Conservation (phyloP, 2,329 filamentous ascomycete species). For the Sporothrix pseudoabietina region DNA sequence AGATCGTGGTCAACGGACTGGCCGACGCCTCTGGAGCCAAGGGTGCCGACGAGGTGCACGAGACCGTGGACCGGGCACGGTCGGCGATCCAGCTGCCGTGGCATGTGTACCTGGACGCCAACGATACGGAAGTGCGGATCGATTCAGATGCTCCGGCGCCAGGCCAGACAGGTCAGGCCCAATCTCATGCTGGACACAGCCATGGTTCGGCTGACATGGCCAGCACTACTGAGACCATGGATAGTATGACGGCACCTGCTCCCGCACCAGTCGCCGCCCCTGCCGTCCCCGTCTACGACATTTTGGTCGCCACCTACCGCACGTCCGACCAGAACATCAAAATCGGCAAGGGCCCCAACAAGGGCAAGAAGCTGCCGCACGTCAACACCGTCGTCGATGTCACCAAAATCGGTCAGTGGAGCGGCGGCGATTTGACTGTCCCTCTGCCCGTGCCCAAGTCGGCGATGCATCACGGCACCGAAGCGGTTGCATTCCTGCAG, state of each 20-base stretch:
- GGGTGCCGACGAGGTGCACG: constrained; percentile 36
- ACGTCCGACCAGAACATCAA: constrained; percentile 39
- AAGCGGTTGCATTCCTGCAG: constrained; percentile 29
- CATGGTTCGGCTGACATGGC: no score
- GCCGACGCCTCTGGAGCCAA: constrained; percentile 38
- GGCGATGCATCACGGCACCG: constrained; percentile 30
- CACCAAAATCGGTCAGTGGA: constrained; percentile 44
- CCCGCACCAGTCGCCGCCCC: no score
- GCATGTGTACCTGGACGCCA: constrained; percentile 39
- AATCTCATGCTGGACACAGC: no score
- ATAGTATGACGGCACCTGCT: no score
- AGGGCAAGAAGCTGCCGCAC: constrained; percentile 43
- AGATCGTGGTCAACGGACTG: constrained; percentile 40
- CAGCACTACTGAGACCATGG: no score
- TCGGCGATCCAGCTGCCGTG: constrained; percentile 27
- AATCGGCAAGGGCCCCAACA: constrained; percentile 42
- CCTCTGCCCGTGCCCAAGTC: constrained; percentile 36
- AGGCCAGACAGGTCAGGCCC: not conserved
- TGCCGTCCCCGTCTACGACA: constrained; percentile 23
- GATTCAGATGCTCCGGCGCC: constrained; percentile 31
- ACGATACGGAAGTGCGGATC: constrained; percentile 37
- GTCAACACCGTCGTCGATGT: constrained; percentile 41
- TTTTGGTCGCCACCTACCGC: constrained; percentile 36
- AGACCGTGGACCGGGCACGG: constrained; percentile 33
- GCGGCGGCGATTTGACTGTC: constrained; percentile 39